Evolutionary conservation across 345 rosid genomes (phyloP), one percentile per base, ranked within the genome.

Genomic region (Litchi chinensis): DNA sequence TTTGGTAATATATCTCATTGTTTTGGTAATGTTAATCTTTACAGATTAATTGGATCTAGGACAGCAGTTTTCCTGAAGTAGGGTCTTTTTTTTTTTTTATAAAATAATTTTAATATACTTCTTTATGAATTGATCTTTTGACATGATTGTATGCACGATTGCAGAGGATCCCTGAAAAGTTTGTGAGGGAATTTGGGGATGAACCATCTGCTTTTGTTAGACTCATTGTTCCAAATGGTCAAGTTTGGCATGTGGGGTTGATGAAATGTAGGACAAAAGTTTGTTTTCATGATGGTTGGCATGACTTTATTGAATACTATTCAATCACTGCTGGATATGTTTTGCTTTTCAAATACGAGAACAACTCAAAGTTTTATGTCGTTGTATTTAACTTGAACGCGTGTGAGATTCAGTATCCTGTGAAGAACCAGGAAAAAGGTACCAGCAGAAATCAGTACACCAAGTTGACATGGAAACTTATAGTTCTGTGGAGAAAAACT

Each of bases 271-370:
- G 71, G 12, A 75, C 66, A 74, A 68, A 73, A 21, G 73, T 81
- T 54, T 88, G 86, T 86, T 80, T 88, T 69, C 83, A 82, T 32
- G 80, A 82, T 21, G 88, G 83, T 32, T 87, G 85, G 87, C 84
- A 82, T 16, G 80, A 86, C 4, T 86, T 88, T 66, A 68, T 70
- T 1, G 73, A 83, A 11, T 82, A 82, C 43, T 69, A 88, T 67
- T 81, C 85, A 41, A 83, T 88, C 6, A 6, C 79, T 65, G n/a
- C 22, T 13, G 82, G 88, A 0, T 71, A 77, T 73, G 68, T 83
- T 41, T 74, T 88, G 68, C 78, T 84, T 71, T 88, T 88, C 83
- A 69, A 71, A 66, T 88, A 84, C 10, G 76, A 62, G 52, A 86
- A 89, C 13, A 63, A 48, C 43, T 84, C 85, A 46, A 73, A 64